phyloP scores from a whole-genome alignment of 805 yeast genomes.

The Clavispora carvajalis region DNA sequence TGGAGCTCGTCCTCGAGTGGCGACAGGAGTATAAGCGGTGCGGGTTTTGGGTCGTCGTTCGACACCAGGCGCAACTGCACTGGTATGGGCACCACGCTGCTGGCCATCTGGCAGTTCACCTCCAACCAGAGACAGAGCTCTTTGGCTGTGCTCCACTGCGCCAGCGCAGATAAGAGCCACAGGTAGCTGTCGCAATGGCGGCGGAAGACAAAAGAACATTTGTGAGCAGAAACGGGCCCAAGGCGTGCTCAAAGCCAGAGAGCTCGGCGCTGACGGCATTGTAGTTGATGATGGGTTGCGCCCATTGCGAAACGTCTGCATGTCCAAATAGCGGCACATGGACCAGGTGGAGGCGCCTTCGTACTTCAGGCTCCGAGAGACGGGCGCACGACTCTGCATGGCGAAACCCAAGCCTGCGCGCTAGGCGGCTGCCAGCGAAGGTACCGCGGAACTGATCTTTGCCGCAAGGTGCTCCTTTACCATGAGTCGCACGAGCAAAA shows the following conservation, averaged over 20 bases:
- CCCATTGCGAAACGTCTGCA: constrained; percentile 40
- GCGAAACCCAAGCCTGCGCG: constrained; percentile 54
- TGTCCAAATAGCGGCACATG: constrained; percentile 42
- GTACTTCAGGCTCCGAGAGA: constrained; percentile 29
- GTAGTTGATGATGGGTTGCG: constrained; percentile 41
- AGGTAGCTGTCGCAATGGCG: constrained; percentile 28
- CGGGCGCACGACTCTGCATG: constrained; percentile 39
- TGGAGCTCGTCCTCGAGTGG: constrained; percentile 6
- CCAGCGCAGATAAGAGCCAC: constrained; percentile 28
- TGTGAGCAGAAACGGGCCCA: background rate
- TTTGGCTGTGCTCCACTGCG: constrained; percentile 15
- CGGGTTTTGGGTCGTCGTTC: constrained; percentile 8
- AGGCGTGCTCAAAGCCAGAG: background rate
- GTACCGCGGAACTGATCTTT: constrained; percentile 30
- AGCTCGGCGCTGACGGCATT: constrained; percentile 23
- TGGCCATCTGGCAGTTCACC: constrained; percentile 28
- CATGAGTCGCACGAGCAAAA: constrained; percentile 5
- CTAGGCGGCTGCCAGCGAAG: constrained; percentile 44
- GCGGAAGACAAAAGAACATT: too few relatives aligned
- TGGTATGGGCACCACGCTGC: constrained; percentile 15
- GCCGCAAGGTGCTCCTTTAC: constrained; percentile 6
- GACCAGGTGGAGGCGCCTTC: constrained; percentile 43
- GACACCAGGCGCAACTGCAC: constrained; percentile 13
- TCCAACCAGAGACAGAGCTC: constrained; percentile 19
- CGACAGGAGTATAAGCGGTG: constrained; percentile 1